These are phyloP conservation scores for Hypoxylon sp. DNA, from an alignment of 2,329 filamentous ascomycete species.

Conservation along the genomic window DNA sequence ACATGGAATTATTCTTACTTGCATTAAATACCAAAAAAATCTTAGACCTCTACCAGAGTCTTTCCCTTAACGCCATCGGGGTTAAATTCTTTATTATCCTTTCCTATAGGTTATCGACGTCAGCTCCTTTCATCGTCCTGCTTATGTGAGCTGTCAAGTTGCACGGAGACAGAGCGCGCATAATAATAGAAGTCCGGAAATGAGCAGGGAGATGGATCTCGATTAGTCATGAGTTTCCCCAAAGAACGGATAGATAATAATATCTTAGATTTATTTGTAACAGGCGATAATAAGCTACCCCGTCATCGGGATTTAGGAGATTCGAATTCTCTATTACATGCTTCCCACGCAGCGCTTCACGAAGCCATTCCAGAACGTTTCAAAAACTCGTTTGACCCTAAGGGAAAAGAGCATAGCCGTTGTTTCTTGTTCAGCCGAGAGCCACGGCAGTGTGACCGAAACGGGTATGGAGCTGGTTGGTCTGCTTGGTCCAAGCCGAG, in stretches of 20 bases:
- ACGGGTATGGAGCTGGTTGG: constrained; percentile 28
- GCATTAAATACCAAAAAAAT: too few species aligned
- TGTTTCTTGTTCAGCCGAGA: constrained; percentile 11
- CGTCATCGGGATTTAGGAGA: constrained; percentile 10
- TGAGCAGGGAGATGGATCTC: constrained; percentile 22
- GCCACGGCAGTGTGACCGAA: constrained; percentile 29
- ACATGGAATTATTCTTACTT: neutral
- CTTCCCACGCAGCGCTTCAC: constrained; percentile 1
- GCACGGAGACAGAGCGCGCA: constrained; percentile 1
- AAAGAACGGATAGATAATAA: constrained; percentile 20
- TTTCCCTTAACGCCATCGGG: constrained; percentile 15
- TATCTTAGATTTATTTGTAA: neutral
- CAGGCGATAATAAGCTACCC: neutral
- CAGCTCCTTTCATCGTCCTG: constrained; percentile 1
- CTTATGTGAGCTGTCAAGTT: neutral
- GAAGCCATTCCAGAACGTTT: constrained; percentile 33
- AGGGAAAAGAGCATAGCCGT: constrained; percentile 10
- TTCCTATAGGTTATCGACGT: neutral
- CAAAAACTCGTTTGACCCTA: constrained; percentile 17
- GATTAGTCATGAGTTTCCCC: constrained; percentile 27
- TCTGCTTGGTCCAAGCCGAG: constrained; percentile 24
- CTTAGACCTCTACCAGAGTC: neutral
- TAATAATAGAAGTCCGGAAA: constrained; percentile 1
- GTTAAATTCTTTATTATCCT: constrained; percentile 1
- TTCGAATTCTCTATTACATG: neutral